Evolutionary conservation across 1,284 basidiomycete species (phyloP).

Genomic region (Hymenochaete sp.): DNA sequence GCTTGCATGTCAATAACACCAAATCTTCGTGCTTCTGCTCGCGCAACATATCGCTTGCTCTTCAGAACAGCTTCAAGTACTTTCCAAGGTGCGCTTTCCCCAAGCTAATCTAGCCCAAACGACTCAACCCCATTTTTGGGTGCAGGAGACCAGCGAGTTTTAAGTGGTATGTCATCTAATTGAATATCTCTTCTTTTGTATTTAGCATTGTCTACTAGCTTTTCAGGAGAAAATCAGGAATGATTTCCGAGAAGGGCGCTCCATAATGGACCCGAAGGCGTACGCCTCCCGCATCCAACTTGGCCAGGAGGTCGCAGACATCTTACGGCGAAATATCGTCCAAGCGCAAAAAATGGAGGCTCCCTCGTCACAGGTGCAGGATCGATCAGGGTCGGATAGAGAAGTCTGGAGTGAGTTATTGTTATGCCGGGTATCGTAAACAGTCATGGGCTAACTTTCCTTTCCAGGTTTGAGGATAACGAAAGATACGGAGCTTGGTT

Average conservation of each 20-base stretch:
- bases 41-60: conserved; percentile 63
- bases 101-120: neutral
- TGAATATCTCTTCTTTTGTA: conserved; percentile 8
- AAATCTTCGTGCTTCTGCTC: conserved; percentile 38
- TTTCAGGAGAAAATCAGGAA: conserved; percentile 61
- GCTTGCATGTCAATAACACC: conserved; percentile 16
- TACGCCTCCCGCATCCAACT: conserved; percentile 47
- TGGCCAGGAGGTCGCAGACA: conserved; percentile 55
- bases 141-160: conserved; percentile 46
- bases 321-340: conserved; percentile 63
- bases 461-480: conserved; percentile 56
- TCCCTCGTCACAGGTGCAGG: neutral
- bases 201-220: conserved; percentile 33
- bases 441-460: neutral
- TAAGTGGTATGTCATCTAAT: conserved; percentile 34
- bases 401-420: conserved; percentile 47
- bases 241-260: conserved; percentile 35
- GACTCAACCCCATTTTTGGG: neutral
- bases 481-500: conserved; percentile 64
- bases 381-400: conserved; percentile 23
- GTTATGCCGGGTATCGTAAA: neutral
- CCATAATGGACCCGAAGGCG: conserved; percentile 35
- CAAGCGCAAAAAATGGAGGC: conserved; percentile 45
- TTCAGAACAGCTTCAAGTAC: conserved; percentile 56
- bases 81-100: conserved; percentile 43